Evolutionary conservation across 1,139 yeast species (phyloP).

Genomic region (Yamadazyma aaseri): DNA sequence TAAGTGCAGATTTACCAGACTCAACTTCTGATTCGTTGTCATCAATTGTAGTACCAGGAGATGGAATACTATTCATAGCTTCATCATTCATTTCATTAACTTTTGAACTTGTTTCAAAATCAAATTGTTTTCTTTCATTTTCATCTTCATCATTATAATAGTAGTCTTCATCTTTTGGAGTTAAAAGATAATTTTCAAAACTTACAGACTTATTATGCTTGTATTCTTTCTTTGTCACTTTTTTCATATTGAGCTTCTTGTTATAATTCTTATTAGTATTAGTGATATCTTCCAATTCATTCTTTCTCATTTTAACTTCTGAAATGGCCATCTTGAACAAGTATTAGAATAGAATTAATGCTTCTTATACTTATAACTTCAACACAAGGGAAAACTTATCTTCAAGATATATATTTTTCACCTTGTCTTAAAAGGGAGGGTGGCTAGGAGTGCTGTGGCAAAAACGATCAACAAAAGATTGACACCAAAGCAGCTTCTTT

Average conservation of each 20-base stretch:
- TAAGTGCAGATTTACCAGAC: background rate
- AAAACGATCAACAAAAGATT: no score
- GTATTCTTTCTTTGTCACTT: slow-evolving; percentile 9
- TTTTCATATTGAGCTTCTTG: slow-evolving; percentile 12
- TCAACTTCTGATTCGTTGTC: background rate
- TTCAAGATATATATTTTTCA: no score
- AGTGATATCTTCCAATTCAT: slow-evolving; percentile 37
- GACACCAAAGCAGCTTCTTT: no score
- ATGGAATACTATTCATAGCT: slow-evolving; percentile 2
- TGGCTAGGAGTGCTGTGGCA: no score
- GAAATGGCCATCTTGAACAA: slow-evolving; percentile 16
- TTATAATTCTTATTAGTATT: slow-evolving; percentile 27
- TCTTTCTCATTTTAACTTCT: slow-evolving; percentile 25
- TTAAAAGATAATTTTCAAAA: slow-evolving; percentile 35
- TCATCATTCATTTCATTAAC: background rate
- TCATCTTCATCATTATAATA: slow-evolving; percentile 18
- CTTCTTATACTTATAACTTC: no score
- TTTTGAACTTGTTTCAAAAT: background rate
- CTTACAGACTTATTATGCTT: slow-evolving; percentile 14
- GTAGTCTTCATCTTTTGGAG: slow-evolving; percentile 46
- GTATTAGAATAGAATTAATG: no score
- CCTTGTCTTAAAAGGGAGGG: no score
- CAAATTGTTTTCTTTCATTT: background rate
- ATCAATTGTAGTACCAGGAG: slow-evolving; percentile 1
- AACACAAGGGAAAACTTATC: slow-evolving; percentile 1